Evolutionary conservation across 208 protist genomes (phyloP), one percentile per base, ranked within the genome.

Genomic region (Wallacemonas sp.): DNA sequence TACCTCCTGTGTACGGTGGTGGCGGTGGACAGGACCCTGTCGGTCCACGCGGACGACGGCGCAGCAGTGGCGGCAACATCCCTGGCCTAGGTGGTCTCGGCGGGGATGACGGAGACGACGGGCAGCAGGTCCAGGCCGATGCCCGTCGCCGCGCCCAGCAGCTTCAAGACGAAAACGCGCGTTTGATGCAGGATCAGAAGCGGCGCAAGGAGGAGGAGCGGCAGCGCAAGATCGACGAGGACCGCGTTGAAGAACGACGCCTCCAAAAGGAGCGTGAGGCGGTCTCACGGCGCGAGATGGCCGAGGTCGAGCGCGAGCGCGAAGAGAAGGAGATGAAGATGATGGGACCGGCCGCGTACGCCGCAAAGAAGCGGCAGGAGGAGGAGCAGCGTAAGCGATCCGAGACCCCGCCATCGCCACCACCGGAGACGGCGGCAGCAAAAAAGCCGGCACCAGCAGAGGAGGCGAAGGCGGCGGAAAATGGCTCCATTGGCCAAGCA

Each of bases 81-180:
- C 52, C 52, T 6, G 52, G 52, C 30, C n/a, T 78, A 19, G 61
- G 68, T 52, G 67, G 65, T 55, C 33, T 46, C 41, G 76, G 72
- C n/a, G 61, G 67, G 19, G 72, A 65, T 34, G 76, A 70, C 0
- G 49, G 11, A 1, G 66, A 79, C 49, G 61, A 74, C 0, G 78
- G 62, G 19, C 38, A 67, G 21, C 58, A 61, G 2, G 61, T 71
- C 24, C 77, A 81, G 54, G 33, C 70, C 61, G 74, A 52, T 47
- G 78, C 74, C 2, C 70, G 80, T 12, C 67, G 79, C 19, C 75
- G 81, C 26, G 85, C 83, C 23, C 74, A 83, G 36, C 78, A 90
- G 63, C 44, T 91, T n/a, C 90, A 95, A 43, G 61, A 74, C 19
- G 90, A 91, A 57, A 93, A 92, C 54, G 87, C 72, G 43, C 75